These are phyloP conservation scores for Conticribra weissflogii DNA, from an alignment of 108 stramenopile species.

Conservation along the genomic window DNA sequence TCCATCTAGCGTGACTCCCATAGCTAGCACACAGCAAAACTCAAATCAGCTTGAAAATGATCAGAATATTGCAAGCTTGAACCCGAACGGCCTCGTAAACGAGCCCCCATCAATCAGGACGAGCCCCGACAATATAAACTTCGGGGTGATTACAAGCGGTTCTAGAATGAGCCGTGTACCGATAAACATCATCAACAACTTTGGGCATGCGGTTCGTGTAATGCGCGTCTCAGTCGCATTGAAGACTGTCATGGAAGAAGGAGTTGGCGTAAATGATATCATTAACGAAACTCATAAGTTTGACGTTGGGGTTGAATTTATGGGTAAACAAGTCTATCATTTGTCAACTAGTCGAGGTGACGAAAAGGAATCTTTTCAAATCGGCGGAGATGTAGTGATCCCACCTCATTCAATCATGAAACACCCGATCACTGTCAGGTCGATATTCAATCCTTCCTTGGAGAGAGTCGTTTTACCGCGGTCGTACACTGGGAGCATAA, in stretches of 20 bases:
- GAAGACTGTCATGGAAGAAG: constrained; percentile 15
- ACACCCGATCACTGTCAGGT: constrained; percentile 34
- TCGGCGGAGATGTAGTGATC: constrained; percentile 20
- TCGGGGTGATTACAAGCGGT: constrained; percentile 52
- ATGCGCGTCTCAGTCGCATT: constrained; percentile 48
- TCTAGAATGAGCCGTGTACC: constrained; percentile 24
- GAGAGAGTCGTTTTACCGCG: constrained; percentile 11
- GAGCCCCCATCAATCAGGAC: constrained; percentile 34
- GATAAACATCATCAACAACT: constrained; percentile 46
- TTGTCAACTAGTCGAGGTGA: constrained; percentile 4
- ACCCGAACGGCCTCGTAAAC: neutral
- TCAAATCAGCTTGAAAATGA: neutral
- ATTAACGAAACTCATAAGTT: constrained; percentile 18
- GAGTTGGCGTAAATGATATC: constrained; percentile 6
- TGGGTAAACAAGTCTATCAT: constrained; percentile 22
- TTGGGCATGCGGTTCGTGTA: constrained; percentile 32
- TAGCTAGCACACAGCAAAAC: constrained; percentile 2
- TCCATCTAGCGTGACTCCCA: neutral
- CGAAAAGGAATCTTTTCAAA: constrained; percentile 15
- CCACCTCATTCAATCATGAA: constrained; percentile 6
- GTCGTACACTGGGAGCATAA: constrained; percentile 36
- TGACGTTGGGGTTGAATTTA: constrained; percentile 41
- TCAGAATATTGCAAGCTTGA: neutral
- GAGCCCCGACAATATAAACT: constrained; percentile 42
- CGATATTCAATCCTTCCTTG: constrained; percentile 22